Evolutionary conservation across 129 eudicot species (phyloP).

Genomic region (Flaveria sonorensis): DNA sequence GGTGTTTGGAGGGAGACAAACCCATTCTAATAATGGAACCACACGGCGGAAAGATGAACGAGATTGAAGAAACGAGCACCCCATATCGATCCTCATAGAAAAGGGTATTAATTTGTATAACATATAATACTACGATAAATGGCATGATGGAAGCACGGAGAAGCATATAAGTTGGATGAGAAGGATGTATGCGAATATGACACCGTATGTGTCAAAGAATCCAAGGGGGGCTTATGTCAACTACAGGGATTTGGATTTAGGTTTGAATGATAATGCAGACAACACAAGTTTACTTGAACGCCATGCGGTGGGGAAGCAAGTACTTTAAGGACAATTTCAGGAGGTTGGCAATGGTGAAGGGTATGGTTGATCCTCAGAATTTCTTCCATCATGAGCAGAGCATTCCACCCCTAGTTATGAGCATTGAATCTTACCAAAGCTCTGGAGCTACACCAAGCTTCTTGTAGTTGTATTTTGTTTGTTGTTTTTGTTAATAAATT

Average conservation of each 20-base stretch:
- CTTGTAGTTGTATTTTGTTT: too few relatives aligned
- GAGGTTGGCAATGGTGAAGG: slow-evolving; percentile 12
- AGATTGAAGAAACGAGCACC: background rate
- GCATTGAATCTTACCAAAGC: background rate
- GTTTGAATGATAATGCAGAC: background rate
- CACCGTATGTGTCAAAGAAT: background rate
- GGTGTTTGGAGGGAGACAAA: slow-evolving; percentile 6
- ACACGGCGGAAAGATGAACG: slow-evolving; percentile 10
- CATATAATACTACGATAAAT: background rate
- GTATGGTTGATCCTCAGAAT: background rate
- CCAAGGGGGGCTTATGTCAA: slow-evolving; percentile 17
- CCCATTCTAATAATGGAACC: slow-evolving; percentile 14
- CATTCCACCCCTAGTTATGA: background rate
- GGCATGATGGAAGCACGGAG: background rate
- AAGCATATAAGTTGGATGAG: slow-evolving; percentile 10
- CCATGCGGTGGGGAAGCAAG: slow-evolving; percentile 1
- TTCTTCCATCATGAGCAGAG: slow-evolving; percentile 5
- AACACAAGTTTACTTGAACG: slow-evolving; percentile 8
- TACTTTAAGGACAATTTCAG: slow-evolving; percentile 3
- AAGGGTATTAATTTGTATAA: slow-evolving; percentile 11
- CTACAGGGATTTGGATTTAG: slow-evolving; percentile 13
- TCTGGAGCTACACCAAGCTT: too few relatives aligned
- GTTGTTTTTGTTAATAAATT: too few relatives aligned
- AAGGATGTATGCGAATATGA: slow-evolving; percentile 10
- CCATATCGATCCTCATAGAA: background rate